Base-by-base conservation (phyloP, 1,139 yeast genomes). In the Pichia sp. region DNA sequence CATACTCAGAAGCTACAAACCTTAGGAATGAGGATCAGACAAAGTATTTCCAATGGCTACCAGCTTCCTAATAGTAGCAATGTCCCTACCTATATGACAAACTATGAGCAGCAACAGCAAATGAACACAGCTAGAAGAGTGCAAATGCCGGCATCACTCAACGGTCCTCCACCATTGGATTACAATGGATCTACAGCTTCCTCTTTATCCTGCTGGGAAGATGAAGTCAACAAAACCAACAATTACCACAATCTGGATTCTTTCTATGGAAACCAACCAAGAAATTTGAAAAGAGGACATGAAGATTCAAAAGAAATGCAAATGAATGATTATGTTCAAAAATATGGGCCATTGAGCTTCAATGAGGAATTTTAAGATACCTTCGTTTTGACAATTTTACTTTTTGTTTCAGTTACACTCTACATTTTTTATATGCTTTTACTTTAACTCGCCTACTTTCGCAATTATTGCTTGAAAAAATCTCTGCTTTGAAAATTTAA, bases 21-120 rank as follows among this genome's bases (percentile, higher is more conserved):
- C 0, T 55, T 80, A 5, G 88, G 86, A 0, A 80, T 79, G 85
- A 68, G 85, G 48, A 74, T 81, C 49, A 71, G 91, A 55, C 78
- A 79, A 53, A 70, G 82, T 2, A 77, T 81, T 2, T 68, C 75
- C 35, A 79, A 78, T 36, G 88, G 86, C 0, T 79, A 79, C 60
- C 63, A 53, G 40, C 58, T 55, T 4, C 66, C 63, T 31, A 33
- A 33, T 10, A n/a, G 18, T 8, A 9, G 10, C 5, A 26, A 12
- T 24, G 31, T 30, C 31, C 41, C 45, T 28, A 18, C 40, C 18
- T 39, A 42, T 23, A 46, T 45, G 47, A 40, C 44, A 34, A 38
- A 40, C 22, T 38, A 40, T 36, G 39, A 48, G 31, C 44, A 40
- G 14, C 48, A 47, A 40, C 59, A 50, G 23, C 50, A 36, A 26